Base-by-base conservation (phyloP, 164 flowering plant species). In the Akebia trifoliata region DNA sequence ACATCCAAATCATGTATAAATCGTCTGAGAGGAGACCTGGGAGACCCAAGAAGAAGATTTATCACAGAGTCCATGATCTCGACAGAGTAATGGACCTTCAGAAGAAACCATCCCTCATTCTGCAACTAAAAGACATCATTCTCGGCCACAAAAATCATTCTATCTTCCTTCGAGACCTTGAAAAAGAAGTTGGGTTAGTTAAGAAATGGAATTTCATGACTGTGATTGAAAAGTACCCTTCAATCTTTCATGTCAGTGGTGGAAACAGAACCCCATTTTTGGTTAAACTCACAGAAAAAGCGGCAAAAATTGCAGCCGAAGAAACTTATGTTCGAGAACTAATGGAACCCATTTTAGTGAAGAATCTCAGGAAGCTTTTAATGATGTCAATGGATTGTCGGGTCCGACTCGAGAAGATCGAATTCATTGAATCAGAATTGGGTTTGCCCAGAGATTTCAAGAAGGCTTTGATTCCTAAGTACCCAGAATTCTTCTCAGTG, bases 131-230 rank as follows among this genome's bases (percentile, higher is more conserved):
- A 36, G 66, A 78, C 71, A 79, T 90, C 35, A 78, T 93, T 58
- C 82, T 74, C 50, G 73, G 77, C 35, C 92, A 84, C 32, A 85
- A 79, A 58, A 61, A 60, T 1, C 70, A 69, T 20, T 72, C 66
- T 35, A 66, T 87, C 20, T 80, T 78, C 12, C 73, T 90, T 22
- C 63, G 93, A 49, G 93, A 90, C 76, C 85, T 87, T 6, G 97
- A 93, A 46, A 90, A 93, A 59, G 78, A 87, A 74, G 92, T 90
- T 37, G 99, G 97, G 28, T 78, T 87, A 58, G 89, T 90, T 36
- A 76, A 84, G 42, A 93, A 93, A 75, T 93, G 97, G 97, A 87
- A 83, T 66, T 77, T 70, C 59, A 90, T 93, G 90, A 71, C 92
- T 56, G n/a, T n/a, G 26, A 90, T 93, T 53, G 90, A 93, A 64